These are phyloP conservation scores for Cicer bijugum DNA, from an alignment of 306 rosid genomes.

Conservation along the genomic window DNA sequence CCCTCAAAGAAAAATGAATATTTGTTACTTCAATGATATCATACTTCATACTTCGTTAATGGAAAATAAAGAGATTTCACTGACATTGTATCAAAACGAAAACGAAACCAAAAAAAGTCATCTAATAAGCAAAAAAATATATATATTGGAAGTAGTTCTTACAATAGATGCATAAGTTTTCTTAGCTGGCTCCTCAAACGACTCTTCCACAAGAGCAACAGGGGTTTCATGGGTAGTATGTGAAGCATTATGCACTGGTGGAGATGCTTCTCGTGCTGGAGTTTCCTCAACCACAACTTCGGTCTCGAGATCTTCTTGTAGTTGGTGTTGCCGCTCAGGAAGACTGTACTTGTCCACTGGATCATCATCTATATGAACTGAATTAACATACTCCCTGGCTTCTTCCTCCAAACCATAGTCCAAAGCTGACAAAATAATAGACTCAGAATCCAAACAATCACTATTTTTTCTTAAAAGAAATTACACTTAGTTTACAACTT, in stretches of 20 bases:
- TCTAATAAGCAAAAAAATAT: not conserved
- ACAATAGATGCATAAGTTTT: conserved; percentile 94
- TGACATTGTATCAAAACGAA: not conserved
- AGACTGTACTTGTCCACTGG: conserved; percentile 83
- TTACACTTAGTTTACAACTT: not conserved
- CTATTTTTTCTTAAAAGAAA: not conserved
- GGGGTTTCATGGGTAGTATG: conserved; percentile 60
- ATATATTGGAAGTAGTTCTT: conserved; percentile 44
- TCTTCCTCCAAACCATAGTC: conserved; percentile 87
- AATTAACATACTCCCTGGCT: conserved; percentile 69
- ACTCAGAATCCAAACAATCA: conserved; percentile 38
- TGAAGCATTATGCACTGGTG: conserved; percentile 52
- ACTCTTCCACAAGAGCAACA: conserved; percentile 63
- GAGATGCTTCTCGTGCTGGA: conserved; percentile 63
- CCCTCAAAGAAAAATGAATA: not conserved
- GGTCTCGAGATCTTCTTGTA: conserved; percentile 60
- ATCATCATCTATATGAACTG: conserved; percentile 83
- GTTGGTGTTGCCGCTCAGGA: conserved; percentile 77
- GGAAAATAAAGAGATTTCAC: not conserved
- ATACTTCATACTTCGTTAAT: not conserved
- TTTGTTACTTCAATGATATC: not conserved
- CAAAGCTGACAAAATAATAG: conserved; percentile 53
- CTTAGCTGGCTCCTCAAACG: conserved; percentile 73
- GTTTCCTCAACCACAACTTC: conserved; percentile 86
- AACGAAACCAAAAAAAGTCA: not conserved